Conservation (phyloP, 2,329 filamentous ascomycete genomes). For the Calonectria hawksworthii region DNA sequence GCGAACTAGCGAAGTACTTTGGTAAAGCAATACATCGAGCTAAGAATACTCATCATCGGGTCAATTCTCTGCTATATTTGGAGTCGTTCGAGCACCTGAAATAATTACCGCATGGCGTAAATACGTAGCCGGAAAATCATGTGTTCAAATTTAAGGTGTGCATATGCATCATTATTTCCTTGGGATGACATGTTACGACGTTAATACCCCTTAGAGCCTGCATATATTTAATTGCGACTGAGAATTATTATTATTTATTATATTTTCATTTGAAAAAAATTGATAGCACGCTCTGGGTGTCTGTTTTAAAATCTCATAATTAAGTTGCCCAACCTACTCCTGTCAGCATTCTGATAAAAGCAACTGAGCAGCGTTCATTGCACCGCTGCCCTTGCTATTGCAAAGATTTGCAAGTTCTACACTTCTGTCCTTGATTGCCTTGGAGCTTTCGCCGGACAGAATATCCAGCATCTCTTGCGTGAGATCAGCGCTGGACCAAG, state of each 20-base stretch:
- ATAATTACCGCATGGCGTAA: not conserved
- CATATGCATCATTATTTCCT: not conserved
- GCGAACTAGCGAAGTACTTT: not conserved
- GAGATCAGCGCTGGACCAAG: constrained; percentile 35
- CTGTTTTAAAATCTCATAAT: not conserved
- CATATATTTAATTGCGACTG: not conserved
- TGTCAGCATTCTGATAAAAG: constrained; percentile 1
- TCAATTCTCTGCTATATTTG: not conserved
- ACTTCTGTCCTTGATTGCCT: not conserved
- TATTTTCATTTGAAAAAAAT: not conserved
- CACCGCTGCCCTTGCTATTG: constrained; percentile 4
- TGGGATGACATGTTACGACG: not conserved
- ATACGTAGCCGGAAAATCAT: not conserved
- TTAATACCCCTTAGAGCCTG: not conserved
- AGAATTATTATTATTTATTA: not conserved
- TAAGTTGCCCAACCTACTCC: not conserved
- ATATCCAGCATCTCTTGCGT: constrained; percentile 3
- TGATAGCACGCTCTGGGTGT: not conserved
- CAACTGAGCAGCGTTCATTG: constrained; percentile 1
- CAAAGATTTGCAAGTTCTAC: constrained; percentile 4
- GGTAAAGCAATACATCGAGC: not conserved
- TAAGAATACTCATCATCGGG: not conserved
- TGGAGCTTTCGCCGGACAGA: not conserved
- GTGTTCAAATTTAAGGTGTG: not conserved
- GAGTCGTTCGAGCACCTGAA: not conserved